phyloP scores from a whole-genome alignment of 257 asterid genomes.

The Ophiorrhiza pumila region DNA sequence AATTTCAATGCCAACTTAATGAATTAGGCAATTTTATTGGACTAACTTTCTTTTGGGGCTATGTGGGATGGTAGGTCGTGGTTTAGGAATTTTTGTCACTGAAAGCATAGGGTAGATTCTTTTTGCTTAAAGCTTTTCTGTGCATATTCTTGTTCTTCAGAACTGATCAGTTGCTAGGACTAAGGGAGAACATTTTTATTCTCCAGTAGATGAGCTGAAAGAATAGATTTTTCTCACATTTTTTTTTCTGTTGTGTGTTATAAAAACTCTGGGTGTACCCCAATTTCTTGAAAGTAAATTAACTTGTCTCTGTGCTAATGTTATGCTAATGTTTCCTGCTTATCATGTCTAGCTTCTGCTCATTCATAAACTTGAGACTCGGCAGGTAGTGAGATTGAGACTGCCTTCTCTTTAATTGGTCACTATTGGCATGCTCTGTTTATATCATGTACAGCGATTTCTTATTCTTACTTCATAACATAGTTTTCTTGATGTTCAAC shows the following conservation, averaged over 20 bases:
- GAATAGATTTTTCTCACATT: not conserved
- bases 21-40: not conserved
- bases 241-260: not conserved
- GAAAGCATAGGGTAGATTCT: not conserved
- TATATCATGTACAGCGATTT: not conserved
- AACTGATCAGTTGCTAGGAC: not conserved
- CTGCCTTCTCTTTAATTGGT: not conserved
- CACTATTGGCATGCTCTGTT: not conserved
- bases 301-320: not conserved
- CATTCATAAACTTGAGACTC: not conserved
- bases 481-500: slow-evolving; percentile 17
- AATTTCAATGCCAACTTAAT: not conserved
- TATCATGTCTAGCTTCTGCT: not conserved
- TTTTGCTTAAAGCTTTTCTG: not conserved
- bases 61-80: not conserved
- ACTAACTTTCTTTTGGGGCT: not conserved
- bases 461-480: not conserved
- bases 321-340: not conserved
- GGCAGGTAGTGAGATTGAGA: not conserved
- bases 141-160: too few relatives aligned
- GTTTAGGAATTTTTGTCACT: not conserved
- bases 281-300: not conserved
- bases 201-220: not conserved
- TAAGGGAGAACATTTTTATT: not conserved
- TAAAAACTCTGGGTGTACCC: not conserved